Evolutionary conservation across 2,329 filamentous ascomycete genomes (phyloP).

Genomic region (Colletotrichum tabaci): DNA sequence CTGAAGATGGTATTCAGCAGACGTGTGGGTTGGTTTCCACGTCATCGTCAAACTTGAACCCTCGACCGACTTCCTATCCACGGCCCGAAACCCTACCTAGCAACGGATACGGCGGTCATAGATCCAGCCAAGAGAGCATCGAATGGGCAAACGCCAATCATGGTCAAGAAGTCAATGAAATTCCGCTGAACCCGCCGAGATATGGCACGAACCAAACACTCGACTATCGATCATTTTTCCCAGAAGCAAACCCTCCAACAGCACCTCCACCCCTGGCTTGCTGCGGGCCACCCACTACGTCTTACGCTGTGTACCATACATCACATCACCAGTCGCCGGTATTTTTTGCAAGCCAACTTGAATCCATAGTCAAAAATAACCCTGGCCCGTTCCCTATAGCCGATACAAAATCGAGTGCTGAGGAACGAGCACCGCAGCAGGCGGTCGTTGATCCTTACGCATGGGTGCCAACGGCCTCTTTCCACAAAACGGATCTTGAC

Average conservation of each 20-base stretch:
- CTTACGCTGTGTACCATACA: constrained; percentile 14
- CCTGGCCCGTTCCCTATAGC: constrained; percentile 10
- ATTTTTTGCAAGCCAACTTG: constrained; percentile 11
- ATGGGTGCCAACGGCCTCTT: constrained; percentile 5
- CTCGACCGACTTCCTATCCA: constrained; percentile 7
- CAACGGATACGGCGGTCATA: constrained; percentile 8
- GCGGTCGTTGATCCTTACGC: not conserved
- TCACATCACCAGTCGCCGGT: constrained; percentile 4
- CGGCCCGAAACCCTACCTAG: not conserved
- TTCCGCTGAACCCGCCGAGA: constrained; percentile 12
- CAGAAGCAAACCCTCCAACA: not conserved
- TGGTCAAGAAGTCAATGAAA: not conserved
- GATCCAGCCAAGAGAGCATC: not conserved
- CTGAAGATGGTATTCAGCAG: constrained; percentile 14
- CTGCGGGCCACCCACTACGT: not conserved
- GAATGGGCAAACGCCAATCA: constrained; percentile 11
- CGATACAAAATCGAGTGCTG: constrained; percentile 16
- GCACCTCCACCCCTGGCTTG: too few species aligned
- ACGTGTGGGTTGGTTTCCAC: not conserved
- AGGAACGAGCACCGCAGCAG: constrained; percentile 20
- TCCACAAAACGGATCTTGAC: constrained; percentile 4
- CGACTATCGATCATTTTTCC: constrained; percentile 20
- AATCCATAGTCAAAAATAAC: not conserved
- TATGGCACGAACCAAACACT: constrained; percentile 23
- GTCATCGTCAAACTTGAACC: constrained; percentile 3